These are phyloP conservation scores for Pyronema omphalodes DNA, from an alignment of 495 filamentous ascomycete genomes.

Conservation along the genomic window DNA sequence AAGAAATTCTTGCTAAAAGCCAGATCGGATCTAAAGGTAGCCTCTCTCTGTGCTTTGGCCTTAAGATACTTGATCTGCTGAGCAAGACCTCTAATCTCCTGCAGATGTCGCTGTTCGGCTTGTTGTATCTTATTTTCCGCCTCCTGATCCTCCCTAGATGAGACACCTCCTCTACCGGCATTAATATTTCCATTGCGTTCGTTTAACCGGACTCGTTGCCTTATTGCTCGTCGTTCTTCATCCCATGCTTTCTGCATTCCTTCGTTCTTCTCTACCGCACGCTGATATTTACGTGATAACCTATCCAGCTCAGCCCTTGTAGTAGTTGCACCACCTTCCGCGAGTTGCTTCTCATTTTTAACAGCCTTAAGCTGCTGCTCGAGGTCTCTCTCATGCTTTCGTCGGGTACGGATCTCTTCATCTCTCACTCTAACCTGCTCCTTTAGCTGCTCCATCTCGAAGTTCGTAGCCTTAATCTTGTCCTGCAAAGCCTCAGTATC, in stretches of 20 bases:
- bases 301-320: slow-evolving; percentile 35
- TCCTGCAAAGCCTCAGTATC: slow-evolving; percentile 50
- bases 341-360: slow-evolving; percentile 39
- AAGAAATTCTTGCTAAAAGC: slow-evolving; percentile 64
- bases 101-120: slow-evolving; percentile 45
- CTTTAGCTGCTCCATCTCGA: slow-evolving; percentile 45
- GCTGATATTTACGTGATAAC: slow-evolving; percentile 36
- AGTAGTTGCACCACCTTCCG: slow-evolving; percentile 32
- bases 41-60: slow-evolving; percentile 58
- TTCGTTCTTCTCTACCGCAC: slow-evolving; percentile 34
- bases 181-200: slow-evolving; percentile 21
- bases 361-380: slow-evolving; percentile 37
- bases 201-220: slow-evolving; percentile 29
- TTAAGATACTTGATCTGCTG: slow-evolving; percentile 82
- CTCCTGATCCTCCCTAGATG: slow-evolving; percentile 23
- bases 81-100: slow-evolving; percentile 64
- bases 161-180: too few species aligned
- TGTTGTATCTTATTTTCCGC: slow-evolving; percentile 27
- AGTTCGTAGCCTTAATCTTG: slow-evolving; percentile 44
- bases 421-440: slow-evolving; percentile 38
- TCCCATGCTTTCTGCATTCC: slow-evolving; percentile 30
- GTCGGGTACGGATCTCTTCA: slow-evolving; percentile 27
- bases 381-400: slow-evolving; percentile 33
- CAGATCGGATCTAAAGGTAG: slow-evolving; percentile 55
- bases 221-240: slow-evolving; percentile 29